These are phyloP conservation scores for Colletotrichum sp. DNA, from an alignment of 2,329 filamentous ascomycete species.

Conservation along the genomic window DNA sequence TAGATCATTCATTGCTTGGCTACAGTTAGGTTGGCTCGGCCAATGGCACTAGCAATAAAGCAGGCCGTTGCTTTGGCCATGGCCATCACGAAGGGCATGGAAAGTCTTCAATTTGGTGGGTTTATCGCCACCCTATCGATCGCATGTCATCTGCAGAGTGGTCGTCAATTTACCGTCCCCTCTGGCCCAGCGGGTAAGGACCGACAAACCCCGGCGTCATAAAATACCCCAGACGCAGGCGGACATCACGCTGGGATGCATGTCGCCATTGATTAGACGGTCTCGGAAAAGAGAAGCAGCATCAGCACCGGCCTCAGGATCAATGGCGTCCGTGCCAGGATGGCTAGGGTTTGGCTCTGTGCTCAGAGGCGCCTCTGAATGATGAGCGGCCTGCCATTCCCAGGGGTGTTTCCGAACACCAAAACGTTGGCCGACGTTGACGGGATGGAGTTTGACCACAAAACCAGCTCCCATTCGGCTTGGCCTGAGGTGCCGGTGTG, in stretches of 20 bases:
- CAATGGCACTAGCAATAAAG: not conserved
- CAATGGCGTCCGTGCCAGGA: slow-evolving; percentile 2
- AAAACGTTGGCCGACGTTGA: slow-evolving; percentile 18
- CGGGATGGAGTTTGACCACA: slow-evolving; percentile 16
- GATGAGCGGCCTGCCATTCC: slow-evolving; percentile 5
- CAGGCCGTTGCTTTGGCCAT: slow-evolving; percentile 10
- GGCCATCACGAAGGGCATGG: not conserved
- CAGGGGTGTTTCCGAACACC: slow-evolving; percentile 17
- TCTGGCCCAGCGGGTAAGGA: not conserved
- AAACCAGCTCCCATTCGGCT: slow-evolving; percentile 18
- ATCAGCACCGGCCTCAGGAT: not conserved
- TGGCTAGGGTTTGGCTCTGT: slow-evolving; percentile 3
- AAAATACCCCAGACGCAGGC: slow-evolving; percentile 11
- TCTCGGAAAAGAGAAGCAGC: not conserved
- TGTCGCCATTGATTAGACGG: slow-evolving; percentile 16
- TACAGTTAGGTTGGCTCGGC: not conserved
- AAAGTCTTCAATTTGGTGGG: not conserved
- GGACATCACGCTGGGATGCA: slow-evolving; percentile 12
- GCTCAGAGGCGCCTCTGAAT: not conserved
- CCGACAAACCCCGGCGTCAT: slow-evolving; percentile 2
- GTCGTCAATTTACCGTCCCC: not conserved
- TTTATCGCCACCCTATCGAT: not conserved
- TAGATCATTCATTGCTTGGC: slow-evolving; percentile 5
- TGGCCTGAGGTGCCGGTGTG: slow-evolving; percentile 19
- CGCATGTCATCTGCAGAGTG: not conserved